Conservation (phyloP, 345 rosid species). For the Schrenkiella parvula region DNA sequence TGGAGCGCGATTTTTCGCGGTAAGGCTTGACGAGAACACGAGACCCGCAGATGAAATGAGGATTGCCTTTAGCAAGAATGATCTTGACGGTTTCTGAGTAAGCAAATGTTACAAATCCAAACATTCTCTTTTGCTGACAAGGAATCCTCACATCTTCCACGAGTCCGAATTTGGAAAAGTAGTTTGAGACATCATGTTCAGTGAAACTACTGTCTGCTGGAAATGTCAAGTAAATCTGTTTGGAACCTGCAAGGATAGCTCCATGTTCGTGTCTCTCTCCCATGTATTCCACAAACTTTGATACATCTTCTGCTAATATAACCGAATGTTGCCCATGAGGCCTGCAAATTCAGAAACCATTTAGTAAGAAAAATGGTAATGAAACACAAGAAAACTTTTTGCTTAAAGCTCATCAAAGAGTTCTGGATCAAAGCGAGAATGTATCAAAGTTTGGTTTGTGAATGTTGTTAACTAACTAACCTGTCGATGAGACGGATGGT, state of each 20-base stretch:
- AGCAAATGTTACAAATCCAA: conserved; percentile 85
- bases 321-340: conserved; percentile 98
- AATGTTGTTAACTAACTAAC: conserved; percentile 34
- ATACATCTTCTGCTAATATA: conserved; percentile 74
- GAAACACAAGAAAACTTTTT: not conserved
- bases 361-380: not conserved
- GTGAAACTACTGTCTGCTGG: conserved; percentile 90
- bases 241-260: conserved; percentile 59
- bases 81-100: conserved; percentile 63
- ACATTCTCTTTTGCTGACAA: conserved; percentile 91
- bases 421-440: no score
- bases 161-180: conserved; percentile 77
- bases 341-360: conserved; percentile 38
- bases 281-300: conserved; percentile 49
- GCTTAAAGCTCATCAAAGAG: no score
- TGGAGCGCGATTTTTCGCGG: conserved; percentile 72
- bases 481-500: conserved; percentile 86
- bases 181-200: conserved; percentile 79
- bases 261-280: conserved; percentile 59
- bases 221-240: conserved; percentile 91
- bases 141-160: conserved; percentile 98
- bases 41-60: conserved; percentile 88
- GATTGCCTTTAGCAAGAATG: conserved; percentile 81
- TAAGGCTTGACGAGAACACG: conserved; percentile 98
- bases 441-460: no score